Evolutionary conservation across 495 filamentous ascomycete genomes (phyloP).

Genomic region (Darksidea phi): DNA sequence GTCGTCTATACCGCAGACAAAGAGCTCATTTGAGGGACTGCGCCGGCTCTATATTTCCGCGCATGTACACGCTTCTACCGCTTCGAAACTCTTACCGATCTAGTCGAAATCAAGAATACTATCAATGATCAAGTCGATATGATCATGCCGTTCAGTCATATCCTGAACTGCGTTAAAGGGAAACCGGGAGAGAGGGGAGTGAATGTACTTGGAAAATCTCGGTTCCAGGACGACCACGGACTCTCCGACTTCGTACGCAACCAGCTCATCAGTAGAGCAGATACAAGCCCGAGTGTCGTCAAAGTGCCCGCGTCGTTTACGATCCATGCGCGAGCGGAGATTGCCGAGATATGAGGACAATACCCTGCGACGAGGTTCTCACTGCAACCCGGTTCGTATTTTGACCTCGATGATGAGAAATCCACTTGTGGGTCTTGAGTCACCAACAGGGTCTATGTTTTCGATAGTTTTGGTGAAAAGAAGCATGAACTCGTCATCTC

Average conservation of each 20-base stretch:
- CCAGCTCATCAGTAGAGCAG: not conserved
- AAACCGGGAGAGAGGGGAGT: not conserved
- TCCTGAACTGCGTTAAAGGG: not conserved
- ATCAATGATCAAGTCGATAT: not conserved
- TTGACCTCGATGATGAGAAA: not conserved
- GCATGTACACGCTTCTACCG: conserved; percentile 1
- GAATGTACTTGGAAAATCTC: not conserved
- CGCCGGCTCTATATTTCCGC: conserved; percentile 4
- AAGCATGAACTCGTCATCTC: not conserved
- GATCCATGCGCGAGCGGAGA: not conserved
- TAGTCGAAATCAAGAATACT: not conserved
- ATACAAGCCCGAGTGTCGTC: not conserved
- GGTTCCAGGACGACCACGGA: not conserved
- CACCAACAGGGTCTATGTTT: not conserved
- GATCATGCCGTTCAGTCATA: not conserved
- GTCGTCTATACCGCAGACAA: not conserved
- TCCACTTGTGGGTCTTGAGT: not conserved
- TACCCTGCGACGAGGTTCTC: not conserved
- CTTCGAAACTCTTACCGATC: not conserved
- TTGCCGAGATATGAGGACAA: not conserved
- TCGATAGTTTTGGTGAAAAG: not conserved
- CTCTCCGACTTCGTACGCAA: not conserved
- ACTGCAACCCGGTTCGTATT: not conserved
- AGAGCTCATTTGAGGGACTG: not conserved
- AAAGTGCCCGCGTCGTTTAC: not conserved